phyloP scores from a whole-genome alignment of 305 asterid genomes.

The Stenogyne calaminthoides region DNA sequence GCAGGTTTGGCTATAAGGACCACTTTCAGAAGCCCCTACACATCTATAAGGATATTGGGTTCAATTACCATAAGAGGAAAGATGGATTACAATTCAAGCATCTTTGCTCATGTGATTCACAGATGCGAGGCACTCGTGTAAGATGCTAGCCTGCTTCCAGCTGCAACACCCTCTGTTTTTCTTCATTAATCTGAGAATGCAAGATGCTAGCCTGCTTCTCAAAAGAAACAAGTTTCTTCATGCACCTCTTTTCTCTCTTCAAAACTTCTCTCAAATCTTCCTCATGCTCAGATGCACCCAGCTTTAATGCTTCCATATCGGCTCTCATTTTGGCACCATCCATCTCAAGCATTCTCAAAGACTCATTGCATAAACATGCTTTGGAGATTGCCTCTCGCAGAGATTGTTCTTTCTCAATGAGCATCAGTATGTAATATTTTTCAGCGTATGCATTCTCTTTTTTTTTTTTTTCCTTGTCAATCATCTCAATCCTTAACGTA shows the following conservation, averaged over 20 bases:
- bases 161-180: conserved; percentile 39
- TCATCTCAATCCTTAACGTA: conserved; percentile 51
- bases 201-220: conserved; percentile 47
- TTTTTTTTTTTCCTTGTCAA: conserved; percentile 39
- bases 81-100: too few species aligned
- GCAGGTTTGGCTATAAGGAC: neutral
- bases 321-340: conserved; percentile 48
- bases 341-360: conserved; percentile 43
- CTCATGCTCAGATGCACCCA: conserved; percentile 47
- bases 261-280: conserved; percentile 38
- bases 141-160: conserved; percentile 22
- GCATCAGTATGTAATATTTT: conserved; percentile 39
- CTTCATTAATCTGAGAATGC: conserved; percentile 43
- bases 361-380: conserved; percentile 37
- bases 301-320: conserved; percentile 52
- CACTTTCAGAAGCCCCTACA: neutral
- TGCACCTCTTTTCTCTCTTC: conserved; percentile 45
- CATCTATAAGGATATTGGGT: neutral
- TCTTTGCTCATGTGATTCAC: too few species aligned
- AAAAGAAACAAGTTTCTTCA: conserved; percentile 39
- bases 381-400: conserved; percentile 43
- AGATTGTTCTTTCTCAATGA: conserved; percentile 48
- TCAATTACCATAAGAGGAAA: too few species aligned
- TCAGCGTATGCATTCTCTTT: conserved; percentile 42
- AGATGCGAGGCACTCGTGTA: too few species aligned